phyloP scores from a whole-genome alignment of 75 land plant genomes.

The Isoetes taiwanensis region DNA sequence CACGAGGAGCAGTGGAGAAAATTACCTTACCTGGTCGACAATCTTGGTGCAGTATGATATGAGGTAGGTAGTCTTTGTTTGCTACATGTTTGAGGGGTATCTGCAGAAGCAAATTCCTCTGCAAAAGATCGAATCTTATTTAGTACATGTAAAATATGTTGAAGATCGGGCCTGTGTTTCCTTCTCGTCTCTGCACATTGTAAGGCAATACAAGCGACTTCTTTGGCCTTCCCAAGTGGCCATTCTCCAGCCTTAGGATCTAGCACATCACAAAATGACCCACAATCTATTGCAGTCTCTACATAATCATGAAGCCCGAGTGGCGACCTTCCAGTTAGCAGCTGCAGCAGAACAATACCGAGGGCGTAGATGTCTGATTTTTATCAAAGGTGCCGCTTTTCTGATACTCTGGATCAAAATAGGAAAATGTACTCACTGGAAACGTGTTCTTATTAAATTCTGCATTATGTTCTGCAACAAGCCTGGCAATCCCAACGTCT shows the following conservation, averaged over 20 bases:
- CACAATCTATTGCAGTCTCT: slow-evolving; percentile 6
- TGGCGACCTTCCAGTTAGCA: slow-evolving; percentile 14
- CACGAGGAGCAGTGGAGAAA: no score
- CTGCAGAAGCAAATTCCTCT: not conserved
- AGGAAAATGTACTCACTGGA: slow-evolving; percentile 29
- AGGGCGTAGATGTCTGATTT: slow-evolving; percentile 17
- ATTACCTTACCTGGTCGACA: no score
- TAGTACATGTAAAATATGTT: not conserved
- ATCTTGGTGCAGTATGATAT: no score
- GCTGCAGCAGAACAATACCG: slow-evolving; percentile 16
- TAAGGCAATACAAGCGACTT: not conserved
- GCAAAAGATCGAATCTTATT: not conserved
- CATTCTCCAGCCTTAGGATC: not conserved
- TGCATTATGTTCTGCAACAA: slow-evolving; percentile 10
- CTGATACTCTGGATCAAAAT: slow-evolving; percentile 10
- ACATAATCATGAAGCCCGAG: not conserved
- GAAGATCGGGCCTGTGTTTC: not conserved
- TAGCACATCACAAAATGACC: not conserved
- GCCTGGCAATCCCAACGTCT: slow-evolving; percentile 27
- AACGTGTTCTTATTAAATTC: not conserved
- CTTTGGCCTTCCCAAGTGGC: slow-evolving; percentile 2
- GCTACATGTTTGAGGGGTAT: no score
- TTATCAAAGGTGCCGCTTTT: not conserved
- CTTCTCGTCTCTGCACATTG: slow-evolving; percentile 2
- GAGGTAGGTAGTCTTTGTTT: no score